These are phyloP conservation scores for Nothopassalora personata DNA, from an alignment of 2,329 filamentous ascomycete species.

Conservation along the genomic window DNA sequence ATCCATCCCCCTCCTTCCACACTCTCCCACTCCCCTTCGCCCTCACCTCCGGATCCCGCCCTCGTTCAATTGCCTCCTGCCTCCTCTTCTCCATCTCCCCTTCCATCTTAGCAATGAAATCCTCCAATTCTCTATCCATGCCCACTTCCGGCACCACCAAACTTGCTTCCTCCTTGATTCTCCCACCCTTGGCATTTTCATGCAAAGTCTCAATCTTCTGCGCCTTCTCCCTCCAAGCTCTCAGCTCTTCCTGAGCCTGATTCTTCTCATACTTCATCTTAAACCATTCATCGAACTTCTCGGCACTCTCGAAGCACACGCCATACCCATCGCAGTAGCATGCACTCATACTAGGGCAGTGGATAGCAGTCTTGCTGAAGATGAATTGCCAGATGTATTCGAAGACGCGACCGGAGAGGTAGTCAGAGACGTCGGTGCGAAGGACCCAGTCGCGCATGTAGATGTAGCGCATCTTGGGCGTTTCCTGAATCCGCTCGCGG, in stretches of 20 bases:
- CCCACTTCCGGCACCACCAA: slow-evolving; percentile 38
- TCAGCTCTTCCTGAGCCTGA: slow-evolving; percentile 39
- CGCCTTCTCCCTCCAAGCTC: slow-evolving; percentile 39
- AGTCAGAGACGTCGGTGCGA: slow-evolving; percentile 51
- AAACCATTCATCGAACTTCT: slow-evolving; percentile 46
- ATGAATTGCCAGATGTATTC: slow-evolving; percentile 62
- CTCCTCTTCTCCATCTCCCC: slow-evolving; percentile 39
- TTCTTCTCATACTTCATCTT: slow-evolving; percentile 41
- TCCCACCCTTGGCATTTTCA: slow-evolving; percentile 34
- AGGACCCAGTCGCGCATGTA: slow-evolving; percentile 58
- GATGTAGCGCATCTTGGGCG: slow-evolving; percentile 50
- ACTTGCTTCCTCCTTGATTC: slow-evolving; percentile 38
- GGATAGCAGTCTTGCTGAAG: slow-evolving; percentile 48
- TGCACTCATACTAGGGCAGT: slow-evolving; percentile 49
- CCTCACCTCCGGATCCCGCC: slow-evolving; percentile 47
- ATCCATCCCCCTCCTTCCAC: slow-evolving; percentile 54
- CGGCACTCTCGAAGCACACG: slow-evolving; percentile 52
- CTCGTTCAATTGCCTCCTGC: slow-evolving; percentile 45
- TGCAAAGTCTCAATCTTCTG: slow-evolving; percentile 34
- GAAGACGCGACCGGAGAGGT: slow-evolving; percentile 55
- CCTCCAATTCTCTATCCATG: slow-evolving; percentile 40
- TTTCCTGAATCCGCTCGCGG: slow-evolving; percentile 50
- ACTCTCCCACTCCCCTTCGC: slow-evolving; percentile 49
- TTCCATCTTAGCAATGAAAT: slow-evolving; percentile 42
- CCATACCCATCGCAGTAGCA: slow-evolving; percentile 63